Base-by-base conservation (phyloP, 1,139 yeast genomes). In the Geotrichum restrictum region DNA sequence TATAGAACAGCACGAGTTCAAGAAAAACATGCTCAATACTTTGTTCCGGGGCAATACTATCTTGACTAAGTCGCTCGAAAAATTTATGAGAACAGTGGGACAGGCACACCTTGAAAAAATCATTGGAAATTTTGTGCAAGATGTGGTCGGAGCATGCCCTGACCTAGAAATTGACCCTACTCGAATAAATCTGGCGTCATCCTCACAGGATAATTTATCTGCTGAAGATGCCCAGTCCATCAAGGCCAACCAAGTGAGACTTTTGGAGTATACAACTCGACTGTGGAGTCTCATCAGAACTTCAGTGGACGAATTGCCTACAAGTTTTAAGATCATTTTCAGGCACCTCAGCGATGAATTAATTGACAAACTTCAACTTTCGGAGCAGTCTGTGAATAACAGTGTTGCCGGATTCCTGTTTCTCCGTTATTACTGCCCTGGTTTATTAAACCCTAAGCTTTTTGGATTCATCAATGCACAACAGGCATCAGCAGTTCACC, bases 361-460 rank as follows among this genome's bases (percentile, higher is more conserved):
- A 36, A 32, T 54, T 8, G 41, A 47, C 34, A 51, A 51, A 19
- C 48, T 62, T 16, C 51, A 48, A 18, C 56, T 54, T 32, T 57
- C 59, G 6, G 60, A 59, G 18, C 57, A 57, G 22, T 49, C 27
- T 7, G 51, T 48, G 2, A n/a, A 42, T 32, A 65, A 89, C 62
- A 85, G 95, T 53, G 72, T 89, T 36, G 80, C 94, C 32, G 91
- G 96, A 1, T 86, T 93, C 62, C 72, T 91, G 19, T 91, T 91
- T 66, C 71, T 91, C 57, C 74, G 98, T 57, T 88, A 88, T 66
- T 82, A 89, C 60, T 89, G 96, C 64, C 98, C 98, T 0, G 96
- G 96, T 0, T 79, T 91, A 41, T 72, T 93, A 62, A 89, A 88
- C 62, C 98, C 98, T 0, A 88, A 88, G 63, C 69, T 89, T 45